Evolutionary conservation across 164 flowering plant genomes (phyloP).

Genomic region (Annona cherimola): DNA sequence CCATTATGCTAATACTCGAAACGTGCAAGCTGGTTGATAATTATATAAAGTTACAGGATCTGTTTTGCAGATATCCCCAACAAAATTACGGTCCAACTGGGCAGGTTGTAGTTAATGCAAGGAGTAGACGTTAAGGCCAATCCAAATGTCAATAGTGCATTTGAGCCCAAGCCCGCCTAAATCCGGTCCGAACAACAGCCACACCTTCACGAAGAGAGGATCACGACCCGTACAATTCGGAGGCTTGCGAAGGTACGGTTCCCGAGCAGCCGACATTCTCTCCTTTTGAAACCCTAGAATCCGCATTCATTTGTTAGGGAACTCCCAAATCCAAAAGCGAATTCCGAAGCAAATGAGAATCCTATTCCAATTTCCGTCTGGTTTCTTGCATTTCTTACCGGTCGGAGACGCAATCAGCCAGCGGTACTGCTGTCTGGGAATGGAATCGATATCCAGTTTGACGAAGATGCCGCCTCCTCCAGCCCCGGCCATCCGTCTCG

Average conservation of each 20-base stretch:
- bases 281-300: constrained; percentile 69
- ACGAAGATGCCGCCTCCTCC: constrained; percentile 93
- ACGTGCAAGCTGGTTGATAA: too few species aligned
- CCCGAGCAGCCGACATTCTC: constrained; percentile 75
- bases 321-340: neutral
- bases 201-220: constrained; percentile 89
- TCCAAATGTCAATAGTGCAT: too few species aligned
- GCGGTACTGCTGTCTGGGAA: constrained; percentile 74
- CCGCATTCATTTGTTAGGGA: neutral
- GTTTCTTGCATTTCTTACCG: constrained; percentile 31
- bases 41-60: too few species aligned
- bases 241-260: constrained; percentile 81
- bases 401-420: constrained; percentile 87
- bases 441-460: constrained; percentile 75
- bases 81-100: too few species aligned
- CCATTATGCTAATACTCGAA: too few species aligned
- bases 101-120: too few species aligned
- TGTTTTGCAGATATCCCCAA: too few species aligned
- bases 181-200: neutral
- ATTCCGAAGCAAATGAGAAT: neutral
- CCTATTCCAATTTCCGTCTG: neutral
- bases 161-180: neutral
- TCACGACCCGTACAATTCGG: constrained; percentile 94
- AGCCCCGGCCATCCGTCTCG: constrained; percentile 92
- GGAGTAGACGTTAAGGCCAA: too few species aligned